A percentile compares a stretch with the other conserved stretches of the same genome.
Evolutionary conservation across 768 basidiomycete genomes (phyloP).

Genomic region (Leccinellum albellum): DNA sequence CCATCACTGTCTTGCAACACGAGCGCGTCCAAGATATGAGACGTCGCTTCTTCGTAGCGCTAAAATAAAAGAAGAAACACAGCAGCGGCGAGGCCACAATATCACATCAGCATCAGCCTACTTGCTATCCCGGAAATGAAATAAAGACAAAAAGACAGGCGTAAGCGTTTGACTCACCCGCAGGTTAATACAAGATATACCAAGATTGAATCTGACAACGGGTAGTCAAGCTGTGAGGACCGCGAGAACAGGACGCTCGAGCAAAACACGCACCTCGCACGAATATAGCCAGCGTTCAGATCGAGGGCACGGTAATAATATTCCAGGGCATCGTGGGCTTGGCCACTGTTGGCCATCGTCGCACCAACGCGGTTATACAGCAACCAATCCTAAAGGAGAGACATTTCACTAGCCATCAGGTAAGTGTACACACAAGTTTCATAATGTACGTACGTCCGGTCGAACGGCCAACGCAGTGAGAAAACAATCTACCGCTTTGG

Average conservation of each 20-base stretch:
- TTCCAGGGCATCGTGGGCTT: slow-evolving; percentile 73
- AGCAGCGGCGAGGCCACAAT: not conserved
- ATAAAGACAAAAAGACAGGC: not conserved
- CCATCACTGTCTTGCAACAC: slow-evolving; percentile 85
- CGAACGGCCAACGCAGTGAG: slow-evolving; percentile 79
- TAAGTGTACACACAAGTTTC: not conserved
- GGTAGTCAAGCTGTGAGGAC: not conserved
- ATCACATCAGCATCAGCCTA: not conserved
- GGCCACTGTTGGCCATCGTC: slow-evolving; percentile 87
- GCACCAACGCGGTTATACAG: slow-evolving; percentile 93
- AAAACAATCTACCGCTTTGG: slow-evolving; percentile 93
- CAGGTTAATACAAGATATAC: slow-evolving; percentile 88
- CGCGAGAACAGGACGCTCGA: not conserved
- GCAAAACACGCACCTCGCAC: slow-evolving; percentile 59
- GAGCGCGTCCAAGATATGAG: slow-evolving; percentile 85
- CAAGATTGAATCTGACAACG: slow-evolving; percentile 77
- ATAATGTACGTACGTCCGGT: slow-evolving; percentile 60
- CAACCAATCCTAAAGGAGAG: slow-evolving; percentile 69
- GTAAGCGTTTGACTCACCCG: slow-evolving; percentile 43
- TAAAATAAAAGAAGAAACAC: slow-evolving; percentile 27
- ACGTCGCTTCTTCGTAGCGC: slow-evolving; percentile 84
- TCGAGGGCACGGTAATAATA: slow-evolving; percentile 87
- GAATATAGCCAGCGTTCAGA: slow-evolving; percentile 85
- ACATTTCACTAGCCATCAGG: not conserved
- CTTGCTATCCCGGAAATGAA: not conserved